Conservation (phyloP, 139 green algal genomes). For the Picochlorum sp. region DNA sequence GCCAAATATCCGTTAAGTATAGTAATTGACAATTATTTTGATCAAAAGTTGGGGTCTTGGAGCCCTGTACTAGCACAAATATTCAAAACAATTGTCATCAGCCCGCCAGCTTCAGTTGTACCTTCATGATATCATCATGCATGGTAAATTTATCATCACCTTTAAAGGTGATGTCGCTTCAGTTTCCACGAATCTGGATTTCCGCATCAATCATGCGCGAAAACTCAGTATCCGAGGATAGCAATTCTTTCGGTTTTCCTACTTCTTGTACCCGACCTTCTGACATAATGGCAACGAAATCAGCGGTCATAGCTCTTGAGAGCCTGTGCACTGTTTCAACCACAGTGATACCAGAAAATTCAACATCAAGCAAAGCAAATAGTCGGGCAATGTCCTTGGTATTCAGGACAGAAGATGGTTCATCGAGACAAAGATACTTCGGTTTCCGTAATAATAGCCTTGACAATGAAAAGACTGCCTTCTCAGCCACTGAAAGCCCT, state of each 20-base stretch:
- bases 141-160: no score
- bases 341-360: background rate
- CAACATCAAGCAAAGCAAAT: constrained; percentile 1
- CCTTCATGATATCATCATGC: no score
- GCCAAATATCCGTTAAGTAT: no score
- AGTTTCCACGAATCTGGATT: no score
- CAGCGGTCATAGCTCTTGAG: background rate
- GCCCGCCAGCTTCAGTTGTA: no score
- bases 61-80: no score
- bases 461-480: background rate
- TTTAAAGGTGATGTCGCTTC: no score
- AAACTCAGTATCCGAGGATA: no score
- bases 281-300: background rate
- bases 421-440: background rate
- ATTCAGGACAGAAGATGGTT: background rate
- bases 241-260: background rate
- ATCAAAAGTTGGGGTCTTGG: no score
- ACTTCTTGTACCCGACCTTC: background rate
- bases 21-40: no score
- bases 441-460: background rate
- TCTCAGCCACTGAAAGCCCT: background rate
- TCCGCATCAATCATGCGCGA: no score
- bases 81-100: no score
- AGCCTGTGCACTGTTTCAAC: constrained; percentile 3
- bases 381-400: background rate